Base-by-base conservation (phyloP, 1,284 basidiomycete genomes). In the Ganoderma resinaceum region DNA sequence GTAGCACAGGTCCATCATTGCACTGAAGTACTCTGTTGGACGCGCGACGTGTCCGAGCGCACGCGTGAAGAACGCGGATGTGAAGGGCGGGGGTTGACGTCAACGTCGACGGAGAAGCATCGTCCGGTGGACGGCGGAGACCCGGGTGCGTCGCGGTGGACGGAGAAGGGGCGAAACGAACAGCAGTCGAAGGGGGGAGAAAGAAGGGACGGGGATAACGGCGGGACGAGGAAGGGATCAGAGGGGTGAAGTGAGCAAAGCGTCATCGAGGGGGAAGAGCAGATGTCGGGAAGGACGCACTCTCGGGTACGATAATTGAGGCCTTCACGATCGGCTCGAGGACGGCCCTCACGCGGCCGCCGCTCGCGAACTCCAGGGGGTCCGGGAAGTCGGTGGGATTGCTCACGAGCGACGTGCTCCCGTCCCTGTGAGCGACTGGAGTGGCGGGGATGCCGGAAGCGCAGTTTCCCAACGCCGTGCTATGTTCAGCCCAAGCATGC, bases 351-450 rank as follows among this genome's bases (percentile, higher is more conserved):
- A 96, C 90, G 68, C 86, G 87, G 43, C 80, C 78, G 49, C 86
- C 82, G 69, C 69, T 67, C 26, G 71, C 71, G n/a, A 85, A 81
- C 71, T 95, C 92, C 23, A 85, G 82, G 14, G 87, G 82, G 67
- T 97, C 96, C 0, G 96, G 96, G 77, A 98, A 98, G 72, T 97
- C 93, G 1, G 93, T 93, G 7, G 96, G 96, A 78, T 97, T 98
- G 78, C 95, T 95, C 74, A 98, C 86, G 64, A 88, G 85, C 60
- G 88, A 86, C 16, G 87, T 90, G 63, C 62, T 67, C 40, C 86
- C 89, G 74, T 95, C 85, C 70, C 83, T 86, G 80, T 93, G 95
- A 46, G 95, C 79, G 59, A 97, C 94, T 95, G 76, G 46, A 23
- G 46, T 23, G 23, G 46, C 42, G 46, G 46, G 46, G 14, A 42